Percentiles rank a stretch among this genome's conserved stretches.
These are phyloP conservation scores for Peronosclerospora sorghi DNA, from an alignment of 352 stramenopile species.

Conservation along the genomic window DNA sequence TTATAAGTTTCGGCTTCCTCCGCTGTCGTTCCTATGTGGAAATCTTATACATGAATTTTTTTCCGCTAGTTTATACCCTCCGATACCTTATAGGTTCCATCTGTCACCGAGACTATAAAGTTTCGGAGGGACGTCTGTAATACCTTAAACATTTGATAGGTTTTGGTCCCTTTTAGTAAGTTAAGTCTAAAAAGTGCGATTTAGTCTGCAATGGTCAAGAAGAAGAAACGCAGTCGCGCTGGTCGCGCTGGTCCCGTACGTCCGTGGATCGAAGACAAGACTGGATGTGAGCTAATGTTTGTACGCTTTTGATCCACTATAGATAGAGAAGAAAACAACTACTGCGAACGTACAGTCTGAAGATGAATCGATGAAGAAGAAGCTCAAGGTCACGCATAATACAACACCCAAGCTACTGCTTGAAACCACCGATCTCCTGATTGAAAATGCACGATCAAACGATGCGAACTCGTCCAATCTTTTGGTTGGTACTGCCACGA, in stretches of 20 bases:
- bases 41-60: too few species aligned
- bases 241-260: slow-evolving; percentile 8
- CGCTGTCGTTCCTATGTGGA: too few species aligned
- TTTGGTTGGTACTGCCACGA: background rate
- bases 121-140: too few species aligned
- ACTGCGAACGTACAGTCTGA: background rate
- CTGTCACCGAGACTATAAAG: too few species aligned
- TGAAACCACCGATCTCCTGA: background rate
- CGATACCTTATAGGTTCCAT: too few species aligned
- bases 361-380: slow-evolving; percentile 17
- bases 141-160: too few species aligned
- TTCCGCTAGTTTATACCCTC: too few species aligned
- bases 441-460: background rate
- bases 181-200: slow-evolving; percentile 1
- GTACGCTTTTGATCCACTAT: background rate
- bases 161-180: background rate
- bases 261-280: background rate
- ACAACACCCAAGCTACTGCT: slow-evolving; percentile 3
- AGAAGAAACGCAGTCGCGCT: slow-evolving; percentile 17
- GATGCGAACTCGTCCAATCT: background rate
- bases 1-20: too few species aligned
- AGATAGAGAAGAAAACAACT: slow-evolving; percentile 6
- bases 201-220: slow-evolving; percentile 15
- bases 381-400: slow-evolving; percentile 11
- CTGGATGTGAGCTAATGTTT: background rate